A percentile compares a stretch with the other conserved stretches of the same genome.
Conservation (phyloP, 352 stramenopile species). For the Elongisporangium prolatum region DNA sequence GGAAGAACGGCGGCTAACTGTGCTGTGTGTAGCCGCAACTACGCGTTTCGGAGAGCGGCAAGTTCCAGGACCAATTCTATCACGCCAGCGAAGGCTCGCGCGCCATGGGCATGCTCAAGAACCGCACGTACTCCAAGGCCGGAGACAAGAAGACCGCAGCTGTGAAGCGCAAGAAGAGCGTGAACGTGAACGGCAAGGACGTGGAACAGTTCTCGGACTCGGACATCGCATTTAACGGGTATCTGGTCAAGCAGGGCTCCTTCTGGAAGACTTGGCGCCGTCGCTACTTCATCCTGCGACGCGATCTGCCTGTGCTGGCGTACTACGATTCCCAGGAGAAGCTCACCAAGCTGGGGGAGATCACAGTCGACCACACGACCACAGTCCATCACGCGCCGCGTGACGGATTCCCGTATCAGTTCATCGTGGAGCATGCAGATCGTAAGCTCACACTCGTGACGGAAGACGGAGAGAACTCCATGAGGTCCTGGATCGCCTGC, state of each 20-base stretch:
- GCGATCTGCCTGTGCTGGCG: constrained; percentile 63
- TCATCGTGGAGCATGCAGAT: constrained; percentile 59
- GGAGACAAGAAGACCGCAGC: constrained; percentile 20
- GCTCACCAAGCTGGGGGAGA: constrained; percentile 78
- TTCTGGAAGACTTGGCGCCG: constrained; percentile 87
- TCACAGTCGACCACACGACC: constrained; percentile 63
- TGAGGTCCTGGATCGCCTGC: constrained; percentile 60
- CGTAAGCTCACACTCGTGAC: constrained; percentile 73
- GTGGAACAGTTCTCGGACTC: constrained; percentile 84
- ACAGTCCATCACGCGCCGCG: constrained; percentile 40
- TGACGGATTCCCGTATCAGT: constrained; percentile 54
- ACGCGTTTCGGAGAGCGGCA: constrained; percentile 73
- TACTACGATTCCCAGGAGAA: constrained; percentile 80
- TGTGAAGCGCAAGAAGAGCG: constrained; percentile 38
- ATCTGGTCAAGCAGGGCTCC: constrained; percentile 81
- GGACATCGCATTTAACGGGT: constrained; percentile 75
- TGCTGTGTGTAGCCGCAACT: constrained; percentile 51
- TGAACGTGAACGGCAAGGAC: constrained; percentile 72
- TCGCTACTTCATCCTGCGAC: constrained; percentile 79
- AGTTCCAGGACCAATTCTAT: constrained; percentile 86
- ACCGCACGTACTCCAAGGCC: constrained; percentile 63
- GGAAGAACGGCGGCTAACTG: not conserved
- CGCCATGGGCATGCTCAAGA: constrained; percentile 75
- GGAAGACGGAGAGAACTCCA: constrained; percentile 41
- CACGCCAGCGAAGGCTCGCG: constrained; percentile 76